Conservation (phyloP, 2,329 filamentous ascomycete genomes). For the Epichloe hybrida region DNA sequence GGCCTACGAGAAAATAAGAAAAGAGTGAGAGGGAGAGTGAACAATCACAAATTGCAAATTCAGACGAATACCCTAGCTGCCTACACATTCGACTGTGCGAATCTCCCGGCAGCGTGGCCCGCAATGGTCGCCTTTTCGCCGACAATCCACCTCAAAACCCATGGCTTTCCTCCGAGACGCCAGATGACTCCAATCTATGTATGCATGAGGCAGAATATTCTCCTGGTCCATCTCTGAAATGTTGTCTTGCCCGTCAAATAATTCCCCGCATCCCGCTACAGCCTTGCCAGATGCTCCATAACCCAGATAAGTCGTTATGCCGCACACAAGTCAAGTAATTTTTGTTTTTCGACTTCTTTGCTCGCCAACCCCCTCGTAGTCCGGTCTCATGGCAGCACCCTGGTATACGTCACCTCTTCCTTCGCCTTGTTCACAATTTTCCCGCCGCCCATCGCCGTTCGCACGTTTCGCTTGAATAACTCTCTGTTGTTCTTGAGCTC, state of each 20-base stretch:
- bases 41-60: background rate
- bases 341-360: background rate
- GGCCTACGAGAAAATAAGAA: too few species aligned
- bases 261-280: background rate
- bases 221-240: background rate
- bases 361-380: background rate
- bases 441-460: conserved; percentile 70
- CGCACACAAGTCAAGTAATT: background rate
- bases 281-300: background rate
- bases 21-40: too few species aligned
- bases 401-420: conserved; percentile 60
- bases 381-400: conserved; percentile 51
- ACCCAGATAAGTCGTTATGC: background rate
- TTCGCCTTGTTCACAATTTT: conserved; percentile 29
- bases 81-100: background rate
- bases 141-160: background rate
- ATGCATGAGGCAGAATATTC: background rate
- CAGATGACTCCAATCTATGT: background rate
- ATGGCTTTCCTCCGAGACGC: background rate
- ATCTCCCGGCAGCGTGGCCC: background rate
- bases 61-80: background rate
- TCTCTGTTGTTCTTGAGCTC: conserved; percentile 79
- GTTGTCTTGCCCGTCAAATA: background rate
- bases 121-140: background rate
- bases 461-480: conserved; percentile 82